Evolutionary conservation across 768 basidiomycete species (phyloP), one percentile per base, ranked within the genome.

Genomic region (Tephrocybe sp.): DNA sequence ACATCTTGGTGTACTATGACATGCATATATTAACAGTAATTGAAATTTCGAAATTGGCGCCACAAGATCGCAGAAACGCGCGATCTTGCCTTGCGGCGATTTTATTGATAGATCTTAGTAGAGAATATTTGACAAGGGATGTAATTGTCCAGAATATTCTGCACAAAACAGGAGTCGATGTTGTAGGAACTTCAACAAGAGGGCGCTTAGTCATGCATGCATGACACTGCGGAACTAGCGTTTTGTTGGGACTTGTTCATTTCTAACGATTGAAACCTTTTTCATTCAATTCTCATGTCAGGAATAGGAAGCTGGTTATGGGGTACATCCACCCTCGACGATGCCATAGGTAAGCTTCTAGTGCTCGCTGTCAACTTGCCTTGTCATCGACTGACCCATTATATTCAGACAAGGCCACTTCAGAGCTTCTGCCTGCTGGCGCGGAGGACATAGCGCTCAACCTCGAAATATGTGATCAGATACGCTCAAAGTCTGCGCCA

Each of bases 391-490:
- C 45, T 54, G 43, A 57, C 48, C 38, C 44, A 5, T n/a, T 21
- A 4, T 7, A 27, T 21, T 47, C 66, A 95, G 93, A 94, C 75
- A 93, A 90, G 71, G 90, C 91, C n/a, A 97, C 94, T 13, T 93
- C 92, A 3, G 91, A 94, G 66, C 75, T 92, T 21, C 69, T 92
- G 45, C 91, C 93, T 31, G 77, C 82, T 40, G 88, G 88, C 22
- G 72, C 82, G 45, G 91, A 94, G 64, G 92, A 97, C 67, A 93
- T 98, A 31, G 91, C 93, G 8, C 76, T 93, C 55, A 88, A 88
- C 60, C 88, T 99, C 51, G 93, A 97, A 65, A 91, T 97, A 75
- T 93, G 92, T 57, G 97, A 99, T 69, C 88, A 94, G 68, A 94
- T 99, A 64, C 83, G 94, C 46, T 91, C 91, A 5, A 94, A 95